These are phyloP conservation scores for Lachnellula occidentalis DNA, from an alignment of 2,329 filamentous ascomycete genomes.

Conservation along the genomic window DNA sequence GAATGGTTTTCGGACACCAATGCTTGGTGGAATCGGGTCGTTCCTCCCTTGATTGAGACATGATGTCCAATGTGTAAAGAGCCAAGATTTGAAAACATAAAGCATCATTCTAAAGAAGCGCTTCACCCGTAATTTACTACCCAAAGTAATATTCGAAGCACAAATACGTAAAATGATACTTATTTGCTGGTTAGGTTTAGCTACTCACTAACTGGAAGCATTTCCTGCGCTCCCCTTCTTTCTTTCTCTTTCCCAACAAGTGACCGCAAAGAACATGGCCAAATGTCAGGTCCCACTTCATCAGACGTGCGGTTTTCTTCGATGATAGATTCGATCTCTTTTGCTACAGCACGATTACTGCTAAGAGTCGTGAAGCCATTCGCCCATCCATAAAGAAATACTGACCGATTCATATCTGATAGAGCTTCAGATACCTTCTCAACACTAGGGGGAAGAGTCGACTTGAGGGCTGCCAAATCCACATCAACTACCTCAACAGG, in stretches of 20 bases:
- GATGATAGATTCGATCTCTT: slow-evolving; percentile 53
- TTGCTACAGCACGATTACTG: slow-evolving; percentile 59
- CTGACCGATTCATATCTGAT: slow-evolving; percentile 57
- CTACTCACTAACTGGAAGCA: no score
- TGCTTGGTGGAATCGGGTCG: no score
- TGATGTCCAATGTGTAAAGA: no score
- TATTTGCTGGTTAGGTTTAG: no score
- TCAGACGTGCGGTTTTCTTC: slow-evolving; percentile 45
- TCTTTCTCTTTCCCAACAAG: slow-evolving; percentile 61
- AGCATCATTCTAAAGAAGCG: no score
- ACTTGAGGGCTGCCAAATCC: slow-evolving; percentile 33
- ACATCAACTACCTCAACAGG: slow-evolving; percentile 51
- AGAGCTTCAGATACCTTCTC: slow-evolving; percentile 41
- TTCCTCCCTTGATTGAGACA: no score
- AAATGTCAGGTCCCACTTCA: slow-evolving; percentile 53
- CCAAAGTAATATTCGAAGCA: no score
- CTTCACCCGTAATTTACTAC: no score
- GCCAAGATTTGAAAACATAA: no score
- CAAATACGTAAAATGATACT: no score
- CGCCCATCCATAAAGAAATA: slow-evolving; percentile 64
- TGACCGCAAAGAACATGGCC: slow-evolving; percentile 60
- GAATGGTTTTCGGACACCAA: no score
- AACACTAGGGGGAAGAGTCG: slow-evolving; percentile 40
- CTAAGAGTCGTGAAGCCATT: slow-evolving; percentile 55
- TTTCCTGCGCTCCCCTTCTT: slow-evolving; percentile 7